Base-by-base conservation (phyloP, 345 rosid genomes). In the Citrus inodora region DNA sequence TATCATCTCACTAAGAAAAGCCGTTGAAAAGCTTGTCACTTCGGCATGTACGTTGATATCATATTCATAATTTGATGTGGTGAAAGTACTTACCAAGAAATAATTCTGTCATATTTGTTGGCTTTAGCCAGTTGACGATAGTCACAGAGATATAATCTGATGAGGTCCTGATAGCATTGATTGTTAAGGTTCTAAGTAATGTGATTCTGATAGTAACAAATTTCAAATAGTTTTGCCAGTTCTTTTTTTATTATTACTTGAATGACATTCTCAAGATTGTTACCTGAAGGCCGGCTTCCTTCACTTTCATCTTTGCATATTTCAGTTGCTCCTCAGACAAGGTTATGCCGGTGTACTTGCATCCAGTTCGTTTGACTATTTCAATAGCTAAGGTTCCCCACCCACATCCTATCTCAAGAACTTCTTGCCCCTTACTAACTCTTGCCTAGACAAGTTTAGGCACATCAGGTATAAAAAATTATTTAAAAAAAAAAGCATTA, bases 381-480 rank as follows among this genome's bases (percentile, higher is more conserved):
- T 95, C 97, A 46, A 95, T 87, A 40, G 97, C 99, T 21, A 93
- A 87, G 65, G 92, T 83, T 80, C 99, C 99, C 99, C 99, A 95
- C 28, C 99, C 99, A 33, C 89, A 90, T 37, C 99, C 99, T 55
- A 95, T 91, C 79, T 95, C 99, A 6, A 95, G 92, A 82, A 95
- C 84, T 80, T 91, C 91, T 67, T 95, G 94, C 7, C 84, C 62
- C 73, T 86, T 88, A 40, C 71, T 80, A 73, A 95, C 83, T 81
- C 91, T 86, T 16, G 95, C 93, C 97, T 94, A 37, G 17, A 76
- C 76, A 40, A 48, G 17, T 48, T 38, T 38, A 38, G 42, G 10
- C 10, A 38, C 11, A 0, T 38, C 42, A 38, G 8, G 42, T 38
- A 25, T 2, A 38, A 35, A 35, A 35, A 1, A 6, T 35, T 35